Percentiles rank a stretch among this genome's conserved stretches.
Evolutionary conservation across 495 filamentous ascomycete genomes (phyloP).

Genomic region (Talaromyces ruber): DNA sequence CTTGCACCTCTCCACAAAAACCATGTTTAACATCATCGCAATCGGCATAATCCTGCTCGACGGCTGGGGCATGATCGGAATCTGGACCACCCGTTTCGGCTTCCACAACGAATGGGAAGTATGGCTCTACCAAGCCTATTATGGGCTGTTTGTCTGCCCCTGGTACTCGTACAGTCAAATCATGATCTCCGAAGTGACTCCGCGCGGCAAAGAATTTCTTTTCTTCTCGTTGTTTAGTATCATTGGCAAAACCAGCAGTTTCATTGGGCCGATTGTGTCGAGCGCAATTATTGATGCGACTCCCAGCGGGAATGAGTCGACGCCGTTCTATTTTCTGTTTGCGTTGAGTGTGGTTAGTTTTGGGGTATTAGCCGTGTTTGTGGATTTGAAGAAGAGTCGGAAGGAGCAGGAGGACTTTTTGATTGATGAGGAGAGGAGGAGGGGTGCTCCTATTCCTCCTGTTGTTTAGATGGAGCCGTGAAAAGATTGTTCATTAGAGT

Average conservation of each 20-base stretch:
- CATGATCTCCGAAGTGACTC: constrained; percentile 45
- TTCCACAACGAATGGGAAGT: constrained; percentile 37
- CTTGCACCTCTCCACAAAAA: constrained; percentile 38
- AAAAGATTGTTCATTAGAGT: background rate
- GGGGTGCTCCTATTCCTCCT: background rate
- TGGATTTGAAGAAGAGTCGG: constrained; percentile 52
- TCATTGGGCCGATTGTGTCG: constrained; percentile 56
- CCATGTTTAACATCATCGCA: constrained; percentile 42
- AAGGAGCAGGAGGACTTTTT: constrained; percentile 44
- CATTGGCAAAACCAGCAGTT: constrained; percentile 55
- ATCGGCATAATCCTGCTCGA: constrained; percentile 41
- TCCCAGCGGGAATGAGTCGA: constrained; percentile 40
- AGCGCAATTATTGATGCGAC: constrained; percentile 58
- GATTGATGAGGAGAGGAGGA: constrained; percentile 27
- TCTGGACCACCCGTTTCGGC: constrained; percentile 37
- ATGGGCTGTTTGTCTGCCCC: constrained; percentile 47
- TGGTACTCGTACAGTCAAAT: constrained; percentile 57
- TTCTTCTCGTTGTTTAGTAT: constrained; percentile 46
- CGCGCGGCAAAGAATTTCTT: constrained; percentile 43
- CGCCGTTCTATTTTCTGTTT: constrained; percentile 59
- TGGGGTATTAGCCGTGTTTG: constrained; percentile 35
- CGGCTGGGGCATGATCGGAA: constrained; percentile 43
- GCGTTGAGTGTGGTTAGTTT: constrained; percentile 48
- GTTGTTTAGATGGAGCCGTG: background rate
- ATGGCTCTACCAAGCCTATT: constrained; percentile 5